Evolutionary conservation across 1,284 basidiomycete species (phyloP), one percentile per base, ranked within the genome.

Genomic region (Mycosarcoma maydis): DNA sequence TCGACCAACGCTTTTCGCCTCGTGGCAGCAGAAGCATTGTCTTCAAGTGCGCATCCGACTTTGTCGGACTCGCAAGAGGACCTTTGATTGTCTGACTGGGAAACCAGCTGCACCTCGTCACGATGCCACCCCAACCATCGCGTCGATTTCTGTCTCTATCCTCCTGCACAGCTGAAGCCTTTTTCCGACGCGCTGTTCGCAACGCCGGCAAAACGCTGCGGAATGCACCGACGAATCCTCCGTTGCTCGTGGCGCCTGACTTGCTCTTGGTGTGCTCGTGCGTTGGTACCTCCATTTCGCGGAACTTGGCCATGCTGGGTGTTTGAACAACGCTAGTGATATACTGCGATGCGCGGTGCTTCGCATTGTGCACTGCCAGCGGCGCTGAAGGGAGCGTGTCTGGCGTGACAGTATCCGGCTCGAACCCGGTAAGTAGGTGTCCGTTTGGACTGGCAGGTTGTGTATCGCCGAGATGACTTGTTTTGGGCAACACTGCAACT

Each of bases 91-190:
- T 10, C 5, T 46, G 33, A 4, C 14, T 20, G 2, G 51, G 52
- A 40, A 70, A 70, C 67, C 67, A 70, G 26, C 67, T 70, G 4
- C 17, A 17, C 0, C 67, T 24, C 1, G 56, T 65, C 14, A 70
- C 10, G 6, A 69, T 20, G 1, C 67, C 67, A 9, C 67, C 67
- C 67, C 67, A 70, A 1, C 67, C 67, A 41, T 70, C 67, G 2
- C 67, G 37, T 17, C 51, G 27, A 29, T 29, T 13, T 29, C 27
- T 13, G 13, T 29, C 27, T n/a, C n/a, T 32, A 5, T 60, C 55
- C 19, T 39, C 27, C 8, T 54, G 47, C 2, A 26, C 44, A 9
- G 2, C 20, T 14, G 33, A 24, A 24, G 17, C 7, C 26, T 26
- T 53, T 57, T 64, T 57, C 49, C 60, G 60, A 57, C 26, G 33